A percentile compares a stretch with the other conserved stretches of the same genome.
These are phyloP conservation scores for Cardamine occulta DNA, from an alignment of 345 rosid species.

Conservation along the genomic window DNA sequence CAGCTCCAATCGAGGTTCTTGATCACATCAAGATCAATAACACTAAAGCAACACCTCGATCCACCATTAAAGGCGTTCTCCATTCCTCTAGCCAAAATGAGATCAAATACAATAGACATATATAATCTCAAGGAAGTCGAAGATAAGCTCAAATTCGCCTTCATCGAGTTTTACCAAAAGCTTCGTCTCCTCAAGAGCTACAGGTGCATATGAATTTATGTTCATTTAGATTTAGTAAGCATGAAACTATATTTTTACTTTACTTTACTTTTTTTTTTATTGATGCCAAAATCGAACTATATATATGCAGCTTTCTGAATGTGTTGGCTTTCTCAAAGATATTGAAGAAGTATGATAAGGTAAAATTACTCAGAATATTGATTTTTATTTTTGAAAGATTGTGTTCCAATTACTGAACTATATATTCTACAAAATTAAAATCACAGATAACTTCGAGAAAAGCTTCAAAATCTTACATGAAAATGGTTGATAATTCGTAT, in stretches of 20 bases:
- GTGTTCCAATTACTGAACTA: neutral
- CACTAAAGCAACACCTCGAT: constrained; percentile 58
- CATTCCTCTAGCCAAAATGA: constrained; percentile 43
- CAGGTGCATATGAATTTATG: constrained; percentile 29
- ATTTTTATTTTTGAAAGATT: constrained; percentile 2
- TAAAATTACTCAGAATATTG: neutral
- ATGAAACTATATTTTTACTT: neutral
- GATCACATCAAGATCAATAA: constrained; percentile 53
- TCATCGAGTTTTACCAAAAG: constrained; percentile 66
- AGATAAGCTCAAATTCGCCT: constrained; percentile 56
- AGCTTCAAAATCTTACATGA: constrained; percentile 47
- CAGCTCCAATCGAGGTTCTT: constrained; percentile 58
- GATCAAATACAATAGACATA: constrained; percentile 54
- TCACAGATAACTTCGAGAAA: constrained; percentile 48
- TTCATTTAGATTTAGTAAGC: neutral
- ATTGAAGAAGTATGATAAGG: constrained; percentile 78
- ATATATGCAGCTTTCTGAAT: constrained; percentile 53
- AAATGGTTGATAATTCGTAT: constrained; percentile 50
- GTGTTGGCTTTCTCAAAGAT: constrained; percentile 64
- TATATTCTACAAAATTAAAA: neutral
- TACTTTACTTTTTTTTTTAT: too few relatives aligned
- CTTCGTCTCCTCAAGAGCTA: constrained; percentile 78
- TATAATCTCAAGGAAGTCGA: constrained; percentile 59
- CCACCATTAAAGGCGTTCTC: constrained; percentile 59
- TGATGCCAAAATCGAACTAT: too few relatives aligned